Percentiles rank a stretch among this genome's conserved stretches.
These are phyloP conservation scores for Atkinsonella texensis DNA, from an alignment of 2,329 filamentous ascomycete genomes.

Conservation along the genomic window DNA sequence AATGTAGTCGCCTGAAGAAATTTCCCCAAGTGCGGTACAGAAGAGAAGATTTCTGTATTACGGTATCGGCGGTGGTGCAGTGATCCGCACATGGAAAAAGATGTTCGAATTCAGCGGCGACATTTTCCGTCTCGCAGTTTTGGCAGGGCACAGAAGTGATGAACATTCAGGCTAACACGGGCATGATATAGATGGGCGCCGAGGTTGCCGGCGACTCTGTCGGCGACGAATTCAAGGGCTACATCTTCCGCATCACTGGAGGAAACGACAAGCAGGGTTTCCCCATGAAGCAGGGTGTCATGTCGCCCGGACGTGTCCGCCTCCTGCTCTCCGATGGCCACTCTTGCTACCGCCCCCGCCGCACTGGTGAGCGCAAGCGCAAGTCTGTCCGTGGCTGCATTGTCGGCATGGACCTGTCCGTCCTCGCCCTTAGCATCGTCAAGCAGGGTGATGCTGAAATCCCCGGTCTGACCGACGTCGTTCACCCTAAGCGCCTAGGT, in stretches of 20 bases:
- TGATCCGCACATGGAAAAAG: too few species aligned
- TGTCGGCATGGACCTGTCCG: constrained; percentile 87
- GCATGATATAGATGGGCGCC: constrained; percentile 56
- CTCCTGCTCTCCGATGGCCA: constrained; percentile 93
- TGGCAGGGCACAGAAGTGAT: too few species aligned
- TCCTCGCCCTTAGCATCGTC: constrained; percentile 88
- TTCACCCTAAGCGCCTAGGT: constrained; percentile 97
- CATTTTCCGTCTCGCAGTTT: background rate
- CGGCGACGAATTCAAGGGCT: constrained; percentile 99
- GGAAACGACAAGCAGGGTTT: constrained; percentile 99
- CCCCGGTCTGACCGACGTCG: constrained; percentile 91
- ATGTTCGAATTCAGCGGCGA: background rate
- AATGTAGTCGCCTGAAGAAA: too few species aligned
- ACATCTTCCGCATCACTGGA: constrained; percentile 98
- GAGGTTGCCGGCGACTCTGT: constrained; percentile 90
- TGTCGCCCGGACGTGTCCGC: constrained; percentile 96
- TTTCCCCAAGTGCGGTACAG: too few species aligned
- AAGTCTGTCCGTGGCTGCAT: constrained; percentile 99
- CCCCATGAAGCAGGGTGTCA: constrained; percentile 99
- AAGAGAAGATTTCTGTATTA: too few species aligned
- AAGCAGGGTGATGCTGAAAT: constrained; percentile 96
- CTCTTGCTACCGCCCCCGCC: constrained; percentile 98
- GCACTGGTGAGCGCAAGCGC: constrained; percentile 97
- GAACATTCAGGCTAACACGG: constrained; percentile 19
- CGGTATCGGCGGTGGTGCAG: too few species aligned